These are phyloP conservation scores for Chimonanthus salicifolius DNA, from an alignment of 164 flowering plant genomes.

Conservation along the genomic window DNA sequence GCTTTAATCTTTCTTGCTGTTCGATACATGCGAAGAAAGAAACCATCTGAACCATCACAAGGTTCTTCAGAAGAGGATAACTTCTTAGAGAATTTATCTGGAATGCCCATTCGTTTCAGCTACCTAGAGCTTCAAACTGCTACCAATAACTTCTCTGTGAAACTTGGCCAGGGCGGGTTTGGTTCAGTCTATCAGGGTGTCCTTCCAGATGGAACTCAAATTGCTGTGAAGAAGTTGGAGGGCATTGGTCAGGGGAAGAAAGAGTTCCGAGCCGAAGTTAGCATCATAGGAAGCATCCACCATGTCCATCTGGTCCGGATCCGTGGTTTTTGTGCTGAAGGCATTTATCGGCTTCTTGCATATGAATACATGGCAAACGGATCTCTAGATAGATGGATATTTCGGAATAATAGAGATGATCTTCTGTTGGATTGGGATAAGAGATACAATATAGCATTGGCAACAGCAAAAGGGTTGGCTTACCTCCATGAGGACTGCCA, in stretches of 20 bases:
- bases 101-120: slow-evolving; percentile 51
- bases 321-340: slow-evolving; percentile 56
- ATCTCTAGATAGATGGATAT: slow-evolving; percentile 56
- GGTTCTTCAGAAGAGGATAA: slow-evolving; percentile 38
- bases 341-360: slow-evolving; percentile 42
- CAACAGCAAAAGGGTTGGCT: slow-evolving; percentile 52
- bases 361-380: slow-evolving; percentile 58
- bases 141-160: slow-evolving; percentile 43
- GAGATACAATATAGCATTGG: slow-evolving; percentile 41
- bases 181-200: slow-evolving; percentile 53
- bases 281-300: slow-evolving; percentile 56
- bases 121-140: slow-evolving; percentile 45
- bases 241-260: slow-evolving; percentile 63
- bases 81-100: slow-evolving; percentile 42
- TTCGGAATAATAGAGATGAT: slow-evolving; percentile 22
- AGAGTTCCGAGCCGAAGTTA: slow-evolving; percentile 62
- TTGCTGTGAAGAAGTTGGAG: slow-evolving; percentile 58
- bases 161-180: slow-evolving; percentile 66
- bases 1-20: slow-evolving; percentile 26
- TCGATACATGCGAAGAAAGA: slow-evolving; percentile 17
- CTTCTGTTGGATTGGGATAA: slow-evolving; percentile 37
- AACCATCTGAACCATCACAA: slow-evolving; percentile 11
- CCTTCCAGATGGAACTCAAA: slow-evolving; percentile 39
- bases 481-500: slow-evolving; percentile 56
- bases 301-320: slow-evolving; percentile 53